Evolutionary conservation across 805 yeast species (phyloP).

Genomic region (Suhomyces tanzawaensis): DNA sequence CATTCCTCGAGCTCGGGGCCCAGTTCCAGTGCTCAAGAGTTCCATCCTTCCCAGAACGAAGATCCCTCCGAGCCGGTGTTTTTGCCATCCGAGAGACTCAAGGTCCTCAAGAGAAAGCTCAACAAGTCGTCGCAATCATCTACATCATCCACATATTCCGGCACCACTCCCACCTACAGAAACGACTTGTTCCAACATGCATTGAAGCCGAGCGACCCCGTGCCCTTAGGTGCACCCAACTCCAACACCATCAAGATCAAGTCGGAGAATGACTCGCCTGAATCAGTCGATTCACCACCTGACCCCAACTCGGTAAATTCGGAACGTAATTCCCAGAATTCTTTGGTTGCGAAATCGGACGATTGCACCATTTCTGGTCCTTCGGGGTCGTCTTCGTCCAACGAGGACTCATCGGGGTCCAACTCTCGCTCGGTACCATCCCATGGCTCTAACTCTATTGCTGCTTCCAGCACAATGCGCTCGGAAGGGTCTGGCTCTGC

Average conservation of each 20-base stretch:
- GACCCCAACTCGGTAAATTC: neutral
- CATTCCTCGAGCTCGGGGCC: too few species aligned
- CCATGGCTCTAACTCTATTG: neutral
- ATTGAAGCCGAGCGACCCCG: slow-evolving; percentile 18
- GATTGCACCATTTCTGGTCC: slow-evolving; percentile 4
- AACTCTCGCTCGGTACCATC: neutral
- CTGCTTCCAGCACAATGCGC: neutral
- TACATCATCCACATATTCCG: neutral
- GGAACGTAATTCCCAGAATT: neutral
- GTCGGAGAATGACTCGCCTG: slow-evolving; percentile 3
- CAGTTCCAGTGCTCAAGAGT: neutral
- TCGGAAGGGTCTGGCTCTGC: neutral
- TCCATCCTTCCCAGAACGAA: neutral
- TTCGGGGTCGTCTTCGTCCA: slow-evolving; percentile 9
- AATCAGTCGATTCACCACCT: slow-evolving; percentile 7
- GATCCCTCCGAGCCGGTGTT: slow-evolving; percentile 10
- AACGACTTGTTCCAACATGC: slow-evolving; percentile 18
- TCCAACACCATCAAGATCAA: neutral
- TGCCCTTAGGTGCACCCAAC: slow-evolving; percentile 9
- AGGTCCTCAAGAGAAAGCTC: slow-evolving; percentile 21
- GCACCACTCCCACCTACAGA: slow-evolving; percentile 3
- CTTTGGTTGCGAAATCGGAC: slow-evolving; percentile 4
- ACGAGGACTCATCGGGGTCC: slow-evolving; percentile 2
- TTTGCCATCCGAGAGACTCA: slow-evolving; percentile 25
- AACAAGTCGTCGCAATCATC: slow-evolving; percentile 5